phyloP scores from a whole-genome alignment of 164 flowering plant genomes.

The Platanus orientalis region DNA sequence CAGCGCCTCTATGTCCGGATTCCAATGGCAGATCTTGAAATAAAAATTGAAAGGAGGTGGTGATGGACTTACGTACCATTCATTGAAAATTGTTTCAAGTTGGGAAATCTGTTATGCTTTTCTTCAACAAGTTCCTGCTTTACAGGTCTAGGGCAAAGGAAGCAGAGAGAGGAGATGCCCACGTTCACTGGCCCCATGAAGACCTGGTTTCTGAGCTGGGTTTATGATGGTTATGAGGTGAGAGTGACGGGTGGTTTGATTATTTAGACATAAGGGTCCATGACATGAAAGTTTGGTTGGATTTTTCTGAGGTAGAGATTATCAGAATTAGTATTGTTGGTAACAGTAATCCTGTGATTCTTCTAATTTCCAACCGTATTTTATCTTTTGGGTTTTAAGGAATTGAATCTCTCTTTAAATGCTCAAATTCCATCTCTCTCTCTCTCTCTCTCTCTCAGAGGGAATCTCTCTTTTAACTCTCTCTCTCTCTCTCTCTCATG shows the following conservation, averaged over 20 bases:
- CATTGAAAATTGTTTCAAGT: conserved; percentile 13
- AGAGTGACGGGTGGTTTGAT: conserved; percentile 19
- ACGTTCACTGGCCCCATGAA: conserved; percentile 19
- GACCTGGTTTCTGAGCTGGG: conserved; percentile 22
- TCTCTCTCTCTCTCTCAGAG: too few relatives aligned
- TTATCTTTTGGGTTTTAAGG: not conserved
- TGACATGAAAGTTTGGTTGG: conserved; percentile 11
- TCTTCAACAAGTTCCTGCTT: conserved; percentile 35
- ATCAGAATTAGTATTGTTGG: not conserved
- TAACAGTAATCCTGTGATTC: not conserved
- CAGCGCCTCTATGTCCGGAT: conserved; percentile 16
- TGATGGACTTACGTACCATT: not conserved
- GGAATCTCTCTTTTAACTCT: not conserved
- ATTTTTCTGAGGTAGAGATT: conserved; percentile 15
- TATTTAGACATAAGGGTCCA: conserved; percentile 1
- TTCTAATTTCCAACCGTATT: not conserved
- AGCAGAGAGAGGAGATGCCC: conserved; percentile 6
- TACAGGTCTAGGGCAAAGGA: conserved; percentile 41
- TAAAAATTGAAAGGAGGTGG: conserved; percentile 7
- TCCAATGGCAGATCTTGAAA: conserved; percentile 36
- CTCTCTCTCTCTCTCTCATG: not conserved
- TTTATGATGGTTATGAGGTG: conserved; percentile 19
- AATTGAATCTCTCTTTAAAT: too few relatives aligned
- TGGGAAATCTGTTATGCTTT: conserved; percentile 21
- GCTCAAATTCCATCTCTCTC: not conserved